These are phyloP conservation scores for Colletotrichum graminicola DNA, from an alignment of 2,329 filamentous ascomycete species.

Conservation along the genomic window DNA sequence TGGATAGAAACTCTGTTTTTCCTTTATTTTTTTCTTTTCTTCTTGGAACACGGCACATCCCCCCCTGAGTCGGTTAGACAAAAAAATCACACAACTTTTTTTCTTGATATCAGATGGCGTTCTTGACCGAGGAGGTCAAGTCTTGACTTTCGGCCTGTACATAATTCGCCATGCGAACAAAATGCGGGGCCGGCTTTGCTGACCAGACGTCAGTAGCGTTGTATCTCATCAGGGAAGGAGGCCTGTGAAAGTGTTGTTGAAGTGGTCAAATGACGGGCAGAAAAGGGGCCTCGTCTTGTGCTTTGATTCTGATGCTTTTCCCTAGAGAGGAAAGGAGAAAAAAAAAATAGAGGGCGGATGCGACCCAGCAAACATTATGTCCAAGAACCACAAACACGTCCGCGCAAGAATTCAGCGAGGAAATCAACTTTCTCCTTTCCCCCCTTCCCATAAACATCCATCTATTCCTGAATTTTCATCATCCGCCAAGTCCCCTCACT, in stretches of 20 bases:
- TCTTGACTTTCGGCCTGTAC: not conserved
- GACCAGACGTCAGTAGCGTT: not conserved
- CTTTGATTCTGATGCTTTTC: not conserved
- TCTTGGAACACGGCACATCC: conserved; percentile 21
- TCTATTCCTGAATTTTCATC: not conserved
- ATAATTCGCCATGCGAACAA: conserved; percentile 1
- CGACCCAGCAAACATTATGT: not conserved
- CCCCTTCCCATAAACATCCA: not conserved
- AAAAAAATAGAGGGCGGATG: not conserved
- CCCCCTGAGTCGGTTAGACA: not conserved
- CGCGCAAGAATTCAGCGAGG: not conserved
- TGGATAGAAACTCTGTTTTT: conserved; percentile 31
- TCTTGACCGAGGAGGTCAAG: not conserved
- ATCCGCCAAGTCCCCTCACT: conserved; percentile 2
- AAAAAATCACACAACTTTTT: not conserved
- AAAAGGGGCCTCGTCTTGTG: not conserved
- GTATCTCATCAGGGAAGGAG: not conserved
- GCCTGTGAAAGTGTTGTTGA: too few species aligned
- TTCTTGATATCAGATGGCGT: not conserved
- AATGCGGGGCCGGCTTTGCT: not conserved
- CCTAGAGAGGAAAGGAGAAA: not conserved
- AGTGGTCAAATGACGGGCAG: conserved; percentile 1
- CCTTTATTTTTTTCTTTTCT: not conserved
- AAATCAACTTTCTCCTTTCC: not conserved
- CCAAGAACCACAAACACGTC: not conserved